A percentile compares a stretch with the other conserved stretches of the same genome.
Evolutionary conservation across 768 basidiomycete species (phyloP).

Genomic region (Ramaria rubella): DNA sequence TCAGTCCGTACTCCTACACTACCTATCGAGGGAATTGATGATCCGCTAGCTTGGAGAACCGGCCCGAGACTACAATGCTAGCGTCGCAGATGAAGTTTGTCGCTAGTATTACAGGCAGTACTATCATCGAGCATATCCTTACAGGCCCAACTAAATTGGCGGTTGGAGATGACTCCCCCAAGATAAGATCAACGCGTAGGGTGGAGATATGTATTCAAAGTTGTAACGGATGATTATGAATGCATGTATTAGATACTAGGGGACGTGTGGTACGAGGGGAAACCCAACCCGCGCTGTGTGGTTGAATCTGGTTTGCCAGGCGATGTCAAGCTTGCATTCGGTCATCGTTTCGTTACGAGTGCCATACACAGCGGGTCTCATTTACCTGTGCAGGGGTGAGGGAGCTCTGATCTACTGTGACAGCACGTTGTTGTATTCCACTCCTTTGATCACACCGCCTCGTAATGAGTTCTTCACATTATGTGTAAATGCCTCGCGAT

Average conservation of each 20-base stretch:
- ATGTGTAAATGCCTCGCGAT: conserved; percentile 71
- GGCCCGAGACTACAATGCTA: neutral
- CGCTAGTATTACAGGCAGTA: no score
- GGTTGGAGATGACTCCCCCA: no score
- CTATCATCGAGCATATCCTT: no score
- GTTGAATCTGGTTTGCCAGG: no score
- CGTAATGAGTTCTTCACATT: conserved; percentile 88
- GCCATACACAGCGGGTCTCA: neutral
- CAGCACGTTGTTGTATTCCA: conserved; percentile 71
- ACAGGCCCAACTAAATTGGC: no score
- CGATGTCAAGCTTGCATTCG: neutral
- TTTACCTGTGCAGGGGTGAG: neutral
- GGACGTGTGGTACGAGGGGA: no score
- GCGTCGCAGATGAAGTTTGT: neutral
- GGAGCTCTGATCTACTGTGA: neutral
- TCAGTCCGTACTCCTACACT: conserved; percentile 87
- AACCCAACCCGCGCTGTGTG: no score
- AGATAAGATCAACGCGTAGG: no score
- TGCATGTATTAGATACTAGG: no score
- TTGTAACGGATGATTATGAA: no score
- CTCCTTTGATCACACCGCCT: conserved; percentile 71
- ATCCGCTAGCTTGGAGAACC: neutral
- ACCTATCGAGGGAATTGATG: conserved; percentile 84
- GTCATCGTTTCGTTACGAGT: neutral
- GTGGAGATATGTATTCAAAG: no score